A percentile compares a stretch with the other conserved stretches of the same genome.
These are phyloP conservation scores for Firmiana major DNA, from an alignment of 345 rosid species.

Conservation along the genomic window DNA sequence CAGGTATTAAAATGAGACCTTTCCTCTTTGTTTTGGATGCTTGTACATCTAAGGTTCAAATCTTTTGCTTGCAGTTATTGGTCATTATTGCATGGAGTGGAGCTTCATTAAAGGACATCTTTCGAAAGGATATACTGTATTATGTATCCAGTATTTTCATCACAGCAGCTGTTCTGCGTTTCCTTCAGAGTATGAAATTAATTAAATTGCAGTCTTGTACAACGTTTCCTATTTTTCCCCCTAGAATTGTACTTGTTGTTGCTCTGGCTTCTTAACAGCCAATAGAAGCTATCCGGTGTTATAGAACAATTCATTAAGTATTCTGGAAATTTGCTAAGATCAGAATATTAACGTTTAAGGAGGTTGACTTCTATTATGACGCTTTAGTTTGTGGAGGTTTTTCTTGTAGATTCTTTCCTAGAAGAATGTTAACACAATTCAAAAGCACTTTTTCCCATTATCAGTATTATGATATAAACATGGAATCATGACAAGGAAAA, in stretches of 20 bases:
- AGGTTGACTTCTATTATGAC: not conserved
- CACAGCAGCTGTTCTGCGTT: constrained; percentile 90
- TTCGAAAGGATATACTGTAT: constrained; percentile 63
- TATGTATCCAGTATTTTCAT: constrained; percentile 80
- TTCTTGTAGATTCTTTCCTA: not conserved
- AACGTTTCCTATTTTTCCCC: not conserved
- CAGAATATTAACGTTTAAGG: not conserved
- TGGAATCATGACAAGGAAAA: not conserved
- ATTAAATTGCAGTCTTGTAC: not conserved
- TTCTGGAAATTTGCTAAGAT: not conserved
- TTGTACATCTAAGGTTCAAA: not conserved
- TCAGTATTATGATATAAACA: not conserved
- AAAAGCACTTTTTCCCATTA: not conserved
- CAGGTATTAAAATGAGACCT: constrained; percentile 50
- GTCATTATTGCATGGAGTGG: constrained; percentile 76
- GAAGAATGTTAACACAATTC: not conserved
- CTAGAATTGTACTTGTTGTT: not conserved
- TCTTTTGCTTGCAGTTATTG: constrained; percentile 60
- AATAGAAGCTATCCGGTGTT: not conserved
- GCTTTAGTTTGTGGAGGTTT: not conserved
- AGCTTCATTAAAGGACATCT: constrained; percentile 48
- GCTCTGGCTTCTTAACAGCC: constrained; percentile 6
- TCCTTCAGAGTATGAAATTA: constrained; percentile 66
- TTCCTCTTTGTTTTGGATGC: constrained; percentile 5
- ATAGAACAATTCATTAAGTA: not conserved